A percentile compares a stretch with the other conserved stretches of the same genome.
Evolutionary conservation across 2,329 filamentous ascomycete genomes (phyloP).

Genomic region (Neopestalotiopsis clavispora): DNA sequence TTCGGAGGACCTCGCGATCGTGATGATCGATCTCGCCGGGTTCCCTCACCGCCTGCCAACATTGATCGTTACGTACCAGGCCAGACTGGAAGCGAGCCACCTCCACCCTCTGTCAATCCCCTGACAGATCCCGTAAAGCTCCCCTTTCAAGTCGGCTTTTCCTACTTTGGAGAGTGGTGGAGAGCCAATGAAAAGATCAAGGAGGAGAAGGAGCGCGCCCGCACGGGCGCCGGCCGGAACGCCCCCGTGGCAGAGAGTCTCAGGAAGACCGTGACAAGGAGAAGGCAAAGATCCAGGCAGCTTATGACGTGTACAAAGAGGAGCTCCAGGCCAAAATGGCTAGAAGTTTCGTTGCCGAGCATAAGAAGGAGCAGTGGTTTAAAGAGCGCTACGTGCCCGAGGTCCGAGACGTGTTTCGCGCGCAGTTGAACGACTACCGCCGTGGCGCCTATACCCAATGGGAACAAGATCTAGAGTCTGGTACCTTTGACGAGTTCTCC

Average conservation of each 20-base stretch:
- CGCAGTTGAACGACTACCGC: constrained; percentile 80
- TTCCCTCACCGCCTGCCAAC: constrained; percentile 68
- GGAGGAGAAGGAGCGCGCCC: constrained; percentile 75
- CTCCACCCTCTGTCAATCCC: constrained; percentile 64
- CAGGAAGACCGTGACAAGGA: constrained; percentile 80
- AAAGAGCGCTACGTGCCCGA: constrained; percentile 91
- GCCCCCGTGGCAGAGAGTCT: constrained; percentile 66
- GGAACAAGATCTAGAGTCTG: constrained; percentile 84
- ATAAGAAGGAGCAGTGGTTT: constrained; percentile 98
- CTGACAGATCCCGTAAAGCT: constrained; percentile 74
- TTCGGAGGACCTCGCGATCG: constrained; percentile 56
- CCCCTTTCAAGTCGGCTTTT: constrained; percentile 83
- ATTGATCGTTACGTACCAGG: constrained; percentile 88
- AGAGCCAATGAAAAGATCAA: constrained; percentile 81
- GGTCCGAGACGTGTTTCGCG: constrained; percentile 75
- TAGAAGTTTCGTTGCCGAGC: constrained; percentile 84
- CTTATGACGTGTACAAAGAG: constrained; percentile 71
- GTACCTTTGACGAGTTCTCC: constrained; percentile 92
- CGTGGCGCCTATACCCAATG: constrained; percentile 82
- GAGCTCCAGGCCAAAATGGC: constrained; percentile 80
- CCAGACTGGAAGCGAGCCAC: constrained; percentile 59
- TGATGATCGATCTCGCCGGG: constrained; percentile 62
- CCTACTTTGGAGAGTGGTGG: constrained; percentile 89
- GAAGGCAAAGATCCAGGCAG: constrained; percentile 75
- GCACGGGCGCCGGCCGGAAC: constrained; percentile 73